phyloP scores from a whole-genome alignment of 2,329 filamentous ascomycete species.

The Phaeosphaeria sp. region DNA sequence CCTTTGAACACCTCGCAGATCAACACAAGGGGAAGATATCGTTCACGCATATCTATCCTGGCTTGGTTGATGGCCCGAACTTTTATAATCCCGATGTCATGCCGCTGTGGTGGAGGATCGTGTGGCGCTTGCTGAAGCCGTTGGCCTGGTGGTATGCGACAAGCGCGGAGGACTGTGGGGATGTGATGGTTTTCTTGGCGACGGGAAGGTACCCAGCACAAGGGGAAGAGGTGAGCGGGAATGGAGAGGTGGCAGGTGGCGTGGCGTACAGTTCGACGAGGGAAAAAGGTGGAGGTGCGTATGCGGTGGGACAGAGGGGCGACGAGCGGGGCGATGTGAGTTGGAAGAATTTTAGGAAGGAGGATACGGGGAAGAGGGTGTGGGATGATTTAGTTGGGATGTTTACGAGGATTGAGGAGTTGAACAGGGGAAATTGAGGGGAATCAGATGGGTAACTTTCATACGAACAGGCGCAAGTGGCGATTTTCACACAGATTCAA shows the following conservation, averaged over 20 bases:
- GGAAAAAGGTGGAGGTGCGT: conserved; percentile 34
- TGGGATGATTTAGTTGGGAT: conserved; percentile 40
- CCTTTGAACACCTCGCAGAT: conserved; percentile 34
- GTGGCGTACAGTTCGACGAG: conserved; percentile 27
- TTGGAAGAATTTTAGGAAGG: conserved; percentile 24
- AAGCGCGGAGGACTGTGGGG: conserved; percentile 34
- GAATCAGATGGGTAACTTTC: too few species aligned
- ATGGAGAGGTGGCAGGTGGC: conserved; percentile 7
- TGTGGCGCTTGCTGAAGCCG: conserved; percentile 34
- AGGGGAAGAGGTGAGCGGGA: conserved; percentile 11
- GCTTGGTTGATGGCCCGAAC: conserved; percentile 39
- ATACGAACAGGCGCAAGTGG: too few species aligned
- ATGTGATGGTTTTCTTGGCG: conserved; percentile 40
- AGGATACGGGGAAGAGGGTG: conserved; percentile 37
- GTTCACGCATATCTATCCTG: conserved; percentile 43
- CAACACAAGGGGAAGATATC: conserved; percentile 30
- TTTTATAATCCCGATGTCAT: conserved; percentile 29
- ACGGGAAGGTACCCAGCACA: conserved; percentile 34
- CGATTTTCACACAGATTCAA: too few species aligned
- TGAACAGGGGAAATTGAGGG: neutral
- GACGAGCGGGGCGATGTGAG: conserved; percentile 26
- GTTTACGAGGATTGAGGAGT: neutral
- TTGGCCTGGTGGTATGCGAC: conserved; percentile 32
- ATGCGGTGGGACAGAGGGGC: conserved; percentile 30
- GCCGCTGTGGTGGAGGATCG: conserved; percentile 38